Evolutionary conservation across 2,329 filamentous ascomycete genomes (phyloP), one percentile per base, ranked within the genome.

Genomic region (Verticillium albo-atrum): DNA sequence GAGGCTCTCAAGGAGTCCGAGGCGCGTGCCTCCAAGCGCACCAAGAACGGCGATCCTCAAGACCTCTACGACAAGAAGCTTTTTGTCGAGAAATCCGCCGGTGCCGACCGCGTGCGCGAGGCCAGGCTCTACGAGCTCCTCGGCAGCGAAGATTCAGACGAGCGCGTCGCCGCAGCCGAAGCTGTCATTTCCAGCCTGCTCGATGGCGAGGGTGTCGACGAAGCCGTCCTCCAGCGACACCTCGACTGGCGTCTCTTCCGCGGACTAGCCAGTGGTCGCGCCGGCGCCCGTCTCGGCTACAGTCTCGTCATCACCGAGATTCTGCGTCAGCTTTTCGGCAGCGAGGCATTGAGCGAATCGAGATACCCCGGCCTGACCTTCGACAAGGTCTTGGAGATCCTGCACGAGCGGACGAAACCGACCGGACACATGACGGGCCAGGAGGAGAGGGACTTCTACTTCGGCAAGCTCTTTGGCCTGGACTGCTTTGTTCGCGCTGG

Each of bases 291-390:
- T 27, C 78, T 95, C 56, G 95, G 95, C 3, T 97, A 96, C 72
- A 96, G 92, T 58, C 82, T 97, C 58, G 94, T 94, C 0, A 77
- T 98, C 65, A 89, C 92, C 0, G 93, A 97, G 73, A 77, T 96
- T 9, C 72, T 97, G 52, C 81, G 84, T 4, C 86, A 94, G 68
- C 75, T 93, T 5, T 90, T 89, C 68, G 84, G 84, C 1, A 66
- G 77, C 15, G 74, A 78, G 47, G 52, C 50, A 10, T 69, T 82
- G 17, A 73, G 75, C 10, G 67, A 74, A 30, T 70, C 76, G 6
- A 82, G 78, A 64, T 88, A 86, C 65, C 62, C 75, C 3, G 78
- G 75, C 10, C 68, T 87, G 58, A 81, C 79, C 0, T 88, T 88
- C 64, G 80, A 86, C 25, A 81, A 77, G 58, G 75, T 84, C 0